Evolutionary conservation across 768 basidiomycete genomes (phyloP), one percentile per base, ranked within the genome.

Genomic region (Lentinus tigrinus): DNA sequence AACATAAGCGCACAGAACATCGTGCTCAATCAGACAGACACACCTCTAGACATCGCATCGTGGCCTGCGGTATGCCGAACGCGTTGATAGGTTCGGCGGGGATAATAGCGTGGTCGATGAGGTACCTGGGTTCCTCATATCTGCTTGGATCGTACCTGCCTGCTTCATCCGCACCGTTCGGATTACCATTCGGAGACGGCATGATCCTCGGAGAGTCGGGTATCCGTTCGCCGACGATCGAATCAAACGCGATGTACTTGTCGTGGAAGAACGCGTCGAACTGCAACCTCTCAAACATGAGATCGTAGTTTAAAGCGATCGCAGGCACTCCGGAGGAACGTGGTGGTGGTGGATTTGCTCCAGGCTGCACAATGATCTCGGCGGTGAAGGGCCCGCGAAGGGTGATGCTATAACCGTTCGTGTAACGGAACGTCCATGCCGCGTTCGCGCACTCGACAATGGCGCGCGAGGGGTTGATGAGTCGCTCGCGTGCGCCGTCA

Each of bases 21-120:
- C 21, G 36, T 60, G 17, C 48, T 52, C 11, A 3, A 31, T 21
- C 42, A 37, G 26, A 42, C 47, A 50, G 17, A 60, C 48, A 69
- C 79, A 88, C 88, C 81, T 93, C 91, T 36, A 93, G 75, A 79
- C 90, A 92, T 53, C 91, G 79, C 92, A 93, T 93, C 17, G 91
- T 91, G 3, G 89, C 90, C 68, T 93, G 90, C 6, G 91, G 90
- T 52, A 93, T 91, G 4, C 91, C 91, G 73, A 93, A 93, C 21
- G 88, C 89, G 66, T 93, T 93, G 51, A 93, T 89, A 9, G 91
- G 91, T 65, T 92, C 91, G 4, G 84, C 83, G 13, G 92, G 91
- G 63, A 92, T 82, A n/a, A 77, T 77, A 31, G 82, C 88, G 36
- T 75, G 75, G 17, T 85, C 83, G 47, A 89, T 83, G 48, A 80